Evolutionary conservation across 495 filamentous ascomycete species (phyloP), one percentile per base, ranked within the genome.

Genomic region (Neurospora sp.): DNA sequence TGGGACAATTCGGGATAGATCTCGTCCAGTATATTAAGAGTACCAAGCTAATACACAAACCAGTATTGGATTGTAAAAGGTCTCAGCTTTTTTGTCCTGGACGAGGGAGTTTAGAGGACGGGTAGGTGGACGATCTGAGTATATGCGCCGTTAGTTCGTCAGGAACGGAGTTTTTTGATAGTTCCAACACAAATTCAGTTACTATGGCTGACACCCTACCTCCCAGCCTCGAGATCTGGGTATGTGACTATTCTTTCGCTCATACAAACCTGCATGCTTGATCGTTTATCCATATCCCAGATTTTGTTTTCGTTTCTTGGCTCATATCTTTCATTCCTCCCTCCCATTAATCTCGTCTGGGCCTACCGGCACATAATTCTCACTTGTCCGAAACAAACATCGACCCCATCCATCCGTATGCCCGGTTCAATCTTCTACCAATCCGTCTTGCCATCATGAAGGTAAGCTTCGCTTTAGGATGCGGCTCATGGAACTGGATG

Each of bases 401-500:
- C 0, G 35, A 42, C 9, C 75, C 76, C 38, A 39, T 10, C 76
- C 75, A 76, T 10, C 76, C 75, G 66, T 73, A 76, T 2, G 72
- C 70, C 22, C 76, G 70, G 22, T 10, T 40, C 68, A 78, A 27
- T 27, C 76, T 40, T 61, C 75, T 70, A 1, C 76, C 76, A 16
- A 72, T 68, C 0, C 75, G 41, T 20, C 76, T 48, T 9, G 76
- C 76, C 22, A 71, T 53, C 10, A 12, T 35, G 12, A 78, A 76
- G 27, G 53, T 35, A 6, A 66, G 53, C 53, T 66, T 66, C 11
- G 48, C 69, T 5, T 27, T 37, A 2, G 78, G 76, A 40, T 87
- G 82, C 22, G 87, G 87, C 75, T 89, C 85, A 53, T 87, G 84
- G 73, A 88, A 86, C 59, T 83, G 81, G 22, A 89, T 86, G 44